Conservation (phyloP, 208 protist genomes). For the Trypanosoma platydactyli region DNA sequence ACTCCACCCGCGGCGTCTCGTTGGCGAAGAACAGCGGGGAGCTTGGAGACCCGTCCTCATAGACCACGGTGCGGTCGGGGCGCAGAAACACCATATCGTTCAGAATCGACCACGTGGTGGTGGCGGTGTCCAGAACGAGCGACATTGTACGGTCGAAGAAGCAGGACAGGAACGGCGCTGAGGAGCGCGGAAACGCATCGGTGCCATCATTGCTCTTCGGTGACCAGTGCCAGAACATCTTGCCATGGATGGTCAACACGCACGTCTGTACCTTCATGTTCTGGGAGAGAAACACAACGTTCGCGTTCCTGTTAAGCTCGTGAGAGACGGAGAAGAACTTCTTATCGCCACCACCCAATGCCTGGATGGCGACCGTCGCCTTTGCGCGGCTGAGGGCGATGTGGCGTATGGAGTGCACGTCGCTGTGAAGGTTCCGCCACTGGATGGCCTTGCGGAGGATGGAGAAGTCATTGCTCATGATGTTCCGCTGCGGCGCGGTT, state of each 20-base stretch:
- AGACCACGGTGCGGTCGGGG: conserved; percentile 60
- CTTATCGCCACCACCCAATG: conserved; percentile 45
- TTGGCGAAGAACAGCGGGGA: conserved; percentile 76
- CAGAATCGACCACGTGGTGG: conserved; percentile 47
- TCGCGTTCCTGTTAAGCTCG: conserved; percentile 67
- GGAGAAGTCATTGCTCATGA: conserved; percentile 54
- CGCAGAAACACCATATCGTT: conserved; percentile 88
- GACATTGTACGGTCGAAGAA: conserved; percentile 86
- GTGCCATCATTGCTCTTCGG: conserved; percentile 33
- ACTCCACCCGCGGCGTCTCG: conserved; percentile 49
- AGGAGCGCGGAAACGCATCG: conserved; percentile 35
- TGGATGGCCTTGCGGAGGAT: conserved; percentile 41
- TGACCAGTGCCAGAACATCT: conserved; percentile 67
- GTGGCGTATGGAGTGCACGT: conserved; percentile 51
- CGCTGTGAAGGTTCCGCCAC: conserved; percentile 66
- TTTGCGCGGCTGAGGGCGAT: conserved; percentile 50
- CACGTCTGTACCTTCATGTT: conserved; percentile 60
- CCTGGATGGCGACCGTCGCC: conserved; percentile 38
- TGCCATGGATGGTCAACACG: conserved; percentile 79
- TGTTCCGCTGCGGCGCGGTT: conserved; percentile 46
- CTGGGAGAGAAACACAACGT: conserved; percentile 52
- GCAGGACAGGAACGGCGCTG: conserved; percentile 54
- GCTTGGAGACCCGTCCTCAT: conserved; percentile 50
- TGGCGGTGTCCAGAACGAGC: conserved; percentile 36
- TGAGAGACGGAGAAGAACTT: conserved; percentile 42